phyloP scores from a whole-genome alignment of 139 green algal species.

The Diplosphaera chodatii region DNA sequence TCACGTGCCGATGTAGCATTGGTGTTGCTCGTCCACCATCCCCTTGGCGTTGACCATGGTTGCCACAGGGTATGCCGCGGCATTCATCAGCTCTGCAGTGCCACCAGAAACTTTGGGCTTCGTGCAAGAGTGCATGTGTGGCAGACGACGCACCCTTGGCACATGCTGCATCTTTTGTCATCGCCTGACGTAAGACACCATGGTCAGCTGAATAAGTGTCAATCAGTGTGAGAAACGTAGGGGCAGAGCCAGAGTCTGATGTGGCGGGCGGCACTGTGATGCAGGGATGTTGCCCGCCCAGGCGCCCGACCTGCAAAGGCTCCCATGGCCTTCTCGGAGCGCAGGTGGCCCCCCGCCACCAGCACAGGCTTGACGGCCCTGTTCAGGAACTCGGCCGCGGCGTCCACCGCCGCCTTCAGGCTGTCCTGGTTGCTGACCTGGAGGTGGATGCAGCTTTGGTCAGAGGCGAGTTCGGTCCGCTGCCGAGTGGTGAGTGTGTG shows the following conservation, averaged over 20 bases:
- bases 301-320: not conserved
- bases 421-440: constrained; percentile 34
- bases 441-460: not conserved
- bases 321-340: constrained; percentile 2
- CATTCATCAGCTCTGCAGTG: constrained; percentile 23
- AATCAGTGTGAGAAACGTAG: no score
- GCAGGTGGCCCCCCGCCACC: constrained; percentile 40
- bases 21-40: constrained; percentile 60
- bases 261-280: no score
- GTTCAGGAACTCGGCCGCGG: constrained; percentile 39
- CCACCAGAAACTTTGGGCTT: no score
- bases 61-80: constrained; percentile 41
- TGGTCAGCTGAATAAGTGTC: no score
- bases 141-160: no score
- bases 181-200: no score
- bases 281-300: no score
- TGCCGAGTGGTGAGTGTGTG: no score
- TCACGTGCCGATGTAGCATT: constrained; percentile 65
- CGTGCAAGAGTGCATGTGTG: no score
- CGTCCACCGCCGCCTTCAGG: constrained; percentile 57
- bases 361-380: constrained; percentile 55
- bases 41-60: constrained; percentile 69
- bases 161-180: no score
- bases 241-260: no score
- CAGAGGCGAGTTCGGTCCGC: not conserved